These are phyloP conservation scores for Kwoniella dejecticola DNA, from an alignment of 768 basidiomycete genomes.

Conservation along the genomic window DNA sequence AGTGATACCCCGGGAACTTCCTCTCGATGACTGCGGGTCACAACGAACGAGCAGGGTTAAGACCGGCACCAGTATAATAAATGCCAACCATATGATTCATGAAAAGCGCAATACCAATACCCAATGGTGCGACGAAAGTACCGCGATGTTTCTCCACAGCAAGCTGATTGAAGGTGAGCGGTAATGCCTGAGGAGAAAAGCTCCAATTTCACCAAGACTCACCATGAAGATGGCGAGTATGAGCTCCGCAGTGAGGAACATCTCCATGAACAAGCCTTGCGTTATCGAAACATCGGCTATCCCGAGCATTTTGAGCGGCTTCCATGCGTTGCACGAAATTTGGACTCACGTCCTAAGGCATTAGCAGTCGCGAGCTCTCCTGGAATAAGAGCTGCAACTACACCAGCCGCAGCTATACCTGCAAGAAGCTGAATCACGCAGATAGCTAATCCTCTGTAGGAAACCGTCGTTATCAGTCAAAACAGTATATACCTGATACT, in stretches of 20 bases:
- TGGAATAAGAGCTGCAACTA: not conserved
- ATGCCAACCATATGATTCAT: slow-evolving; percentile 5
- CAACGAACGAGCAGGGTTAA: slow-evolving; percentile 4
- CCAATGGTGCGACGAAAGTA: not conserved
- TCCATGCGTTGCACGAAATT: not conserved
- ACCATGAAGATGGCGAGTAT: not conserved
- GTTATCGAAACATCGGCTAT: not conserved
- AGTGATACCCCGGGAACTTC: slow-evolving; percentile 1
- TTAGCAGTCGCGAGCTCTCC: not conserved
- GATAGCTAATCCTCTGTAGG: not conserved
- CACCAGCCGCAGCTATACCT: not conserved
- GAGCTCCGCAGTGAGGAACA: slow-evolving; percentile 2
- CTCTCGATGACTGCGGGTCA: not conserved
- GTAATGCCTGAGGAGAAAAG: too few species aligned
- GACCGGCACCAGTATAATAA: slow-evolving; percentile 2
- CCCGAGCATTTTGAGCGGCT: not conserved
- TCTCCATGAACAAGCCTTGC: slow-evolving; percentile 5
- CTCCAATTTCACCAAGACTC: not conserved
- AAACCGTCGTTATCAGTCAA: not conserved
- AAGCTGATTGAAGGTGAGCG: too few species aligned
- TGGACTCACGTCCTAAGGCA: not conserved
- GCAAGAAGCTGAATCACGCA: not conserved
- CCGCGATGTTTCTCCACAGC: slow-evolving; percentile 4
- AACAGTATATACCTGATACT: too few species aligned
- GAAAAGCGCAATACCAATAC: not conserved